Evolutionary conservation across 768 basidiomycete genomes (phyloP), one percentile per base, ranked within the genome.

Genomic region (Coprinopsis marcescibilis): DNA sequence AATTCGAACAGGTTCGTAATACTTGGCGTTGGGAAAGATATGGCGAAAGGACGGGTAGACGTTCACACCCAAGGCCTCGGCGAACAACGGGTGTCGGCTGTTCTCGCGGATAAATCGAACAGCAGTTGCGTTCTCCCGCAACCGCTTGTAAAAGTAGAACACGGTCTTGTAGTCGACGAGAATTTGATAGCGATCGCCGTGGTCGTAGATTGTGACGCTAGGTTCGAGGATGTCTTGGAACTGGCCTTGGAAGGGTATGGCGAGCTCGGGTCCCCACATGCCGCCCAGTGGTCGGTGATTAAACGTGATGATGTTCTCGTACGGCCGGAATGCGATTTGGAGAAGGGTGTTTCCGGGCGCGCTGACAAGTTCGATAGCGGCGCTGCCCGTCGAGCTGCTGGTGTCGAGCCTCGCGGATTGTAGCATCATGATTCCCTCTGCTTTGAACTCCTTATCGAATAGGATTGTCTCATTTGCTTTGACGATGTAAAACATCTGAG

Each of bases 21-120:
- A 21, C 72, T 63, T 17, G 77, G 61, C 78, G 80, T 81, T 35
- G 23, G 5, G 39, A 41, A 5, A 11, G 7, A 19, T n/a, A 19
- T 17, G 25, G 25, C 39, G 39, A 41, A 21, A 3, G 19, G 19
- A 23, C n/a, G n/a, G n/a, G n/a, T n/a, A 24, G 5, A 40, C 39
- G 23, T 19, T 40, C 19, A 40, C 39, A 24, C 7, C 39, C 39
- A 40, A 24, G 4, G 25, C 39, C 20, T 51, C 46, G 13, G 53
- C 50, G 21, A 53, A 51, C 15, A 37, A 32, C 2, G 48, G 19
- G 12, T n/a, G 33, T 17, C 25, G 40, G 50, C 10, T 33, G 45
- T 6, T 15, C 14, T n/a, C n/a, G n/a, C n/a, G n/a, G n/a, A 8
- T 41, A 30, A 19, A 39, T 25, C 23, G 3, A 1, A 30, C 51